Base-by-base conservation (phyloP, 768 basidiomycete genomes). In the Lyophyllum decastes region DNA sequence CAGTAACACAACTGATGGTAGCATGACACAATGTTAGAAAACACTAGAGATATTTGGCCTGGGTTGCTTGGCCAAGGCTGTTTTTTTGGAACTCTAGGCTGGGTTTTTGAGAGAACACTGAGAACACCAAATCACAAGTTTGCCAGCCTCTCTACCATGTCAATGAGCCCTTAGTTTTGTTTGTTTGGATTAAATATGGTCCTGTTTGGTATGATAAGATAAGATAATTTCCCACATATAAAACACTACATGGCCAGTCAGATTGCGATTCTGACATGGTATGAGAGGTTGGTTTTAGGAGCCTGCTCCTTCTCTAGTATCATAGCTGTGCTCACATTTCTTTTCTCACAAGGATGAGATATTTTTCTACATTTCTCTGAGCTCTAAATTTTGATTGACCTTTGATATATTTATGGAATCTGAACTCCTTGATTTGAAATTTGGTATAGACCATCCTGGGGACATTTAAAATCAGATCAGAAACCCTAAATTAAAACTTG, bases 81-180 rank as follows among this genome's bases (percentile, higher is more conserved):
- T 27, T 41, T 19, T 43, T 22, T n/a, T n/a, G 24, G n/a, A 52
- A 52, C 51, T 26, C 41, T 53, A 53, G 34, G 25, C 16, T 53
- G 25, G 40, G 52, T 41, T 44, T 33, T 17, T 17, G 10, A 6
- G 27, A 21, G 40, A 35, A 53, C 34, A 25, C 52, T 41, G 25
- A 44, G 52, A 53, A 27, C 26, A 30, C 52, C 30, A 25, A 44
- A 44, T 17, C 12, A 2, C 40, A 43, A 9, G 5, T 43, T 53
- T 53, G 52, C 52, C 52, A 53, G 52, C 52, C 52, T 30, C 52
- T 53, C 52, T 44, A 53, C 41, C 22, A 25, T 17, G 52, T 41
- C 35, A 16, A 41, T 44, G 52, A 34, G 52, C 35, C 21, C 35
- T 53, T 44, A 44, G 14, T 12, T 53, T 53, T 53, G 52, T 53